phyloP scores from a whole-genome alignment of 148 eudicot species.

The Nepenthes mirabilis region DNA sequence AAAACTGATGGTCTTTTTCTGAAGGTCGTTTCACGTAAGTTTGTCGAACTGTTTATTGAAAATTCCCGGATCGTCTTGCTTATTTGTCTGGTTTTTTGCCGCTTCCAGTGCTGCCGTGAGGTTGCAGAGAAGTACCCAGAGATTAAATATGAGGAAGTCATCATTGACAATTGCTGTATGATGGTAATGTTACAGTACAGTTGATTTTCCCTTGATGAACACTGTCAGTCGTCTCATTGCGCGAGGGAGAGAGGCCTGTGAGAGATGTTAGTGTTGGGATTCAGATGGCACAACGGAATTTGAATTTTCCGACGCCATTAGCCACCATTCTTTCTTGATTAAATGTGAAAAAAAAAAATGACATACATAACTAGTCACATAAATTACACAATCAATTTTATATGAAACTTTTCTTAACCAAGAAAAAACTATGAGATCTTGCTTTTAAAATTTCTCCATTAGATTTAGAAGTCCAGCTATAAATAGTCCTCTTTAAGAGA shows the following conservation, averaged over 20 bases:
- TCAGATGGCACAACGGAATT: no score
- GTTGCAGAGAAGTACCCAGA: conserved; percentile 98
- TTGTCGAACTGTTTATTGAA: neutral
- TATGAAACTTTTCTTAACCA: no score
- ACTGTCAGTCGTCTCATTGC: neutral
- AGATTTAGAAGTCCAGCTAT: no score
- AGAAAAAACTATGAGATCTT: no score
- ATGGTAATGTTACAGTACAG: conserved; percentile 81
- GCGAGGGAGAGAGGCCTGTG: neutral
- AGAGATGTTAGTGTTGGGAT: neutral
- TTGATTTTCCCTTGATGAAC: neutral
- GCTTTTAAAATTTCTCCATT: no score
- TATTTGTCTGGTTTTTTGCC: conserved; percentile 3
- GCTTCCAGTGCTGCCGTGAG: conserved; percentile 90
- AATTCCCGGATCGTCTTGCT: conserved; percentile 4
- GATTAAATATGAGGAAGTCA: conserved; percentile 85
- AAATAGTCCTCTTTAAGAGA: no score
- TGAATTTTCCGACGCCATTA: no score
- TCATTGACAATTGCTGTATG: conserved; percentile 96
- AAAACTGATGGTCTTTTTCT: conserved; percentile 97
- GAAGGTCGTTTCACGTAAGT: conserved; percentile 34
- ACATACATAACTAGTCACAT: no score
- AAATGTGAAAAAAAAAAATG: no score
- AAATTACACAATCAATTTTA: no score
- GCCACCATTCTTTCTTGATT: no score